A percentile compares a stretch with the other conserved stretches of the same genome.
Conservation (phyloP, 2,329 filamentous ascomycete species). For the Aplosporella prunicola region DNA sequence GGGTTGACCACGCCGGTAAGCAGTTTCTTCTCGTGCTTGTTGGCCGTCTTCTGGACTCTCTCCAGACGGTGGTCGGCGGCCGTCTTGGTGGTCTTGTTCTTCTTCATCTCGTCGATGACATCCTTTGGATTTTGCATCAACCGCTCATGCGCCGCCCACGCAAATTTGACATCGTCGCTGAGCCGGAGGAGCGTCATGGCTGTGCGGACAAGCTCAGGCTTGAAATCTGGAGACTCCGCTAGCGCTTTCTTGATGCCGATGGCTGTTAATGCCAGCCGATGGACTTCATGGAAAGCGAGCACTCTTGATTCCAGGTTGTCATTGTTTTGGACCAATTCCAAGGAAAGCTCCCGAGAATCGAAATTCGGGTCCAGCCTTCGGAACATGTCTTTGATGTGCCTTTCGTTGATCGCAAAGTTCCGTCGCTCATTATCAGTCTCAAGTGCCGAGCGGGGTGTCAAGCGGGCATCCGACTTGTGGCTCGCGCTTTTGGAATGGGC, state of each 20-base stretch:
- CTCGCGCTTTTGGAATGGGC: too few species aligned
- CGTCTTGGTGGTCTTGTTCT: constrained; percentile 13
- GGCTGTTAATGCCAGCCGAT: constrained; percentile 47
- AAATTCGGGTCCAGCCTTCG: constrained; percentile 31
- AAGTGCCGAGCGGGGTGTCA: too few species aligned
- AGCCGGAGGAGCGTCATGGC: constrained; percentile 34
- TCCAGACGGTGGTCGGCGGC: constrained; percentile 23
- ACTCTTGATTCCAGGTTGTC: constrained; percentile 35
- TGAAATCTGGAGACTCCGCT: not conserved
- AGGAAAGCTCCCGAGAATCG: not conserved
- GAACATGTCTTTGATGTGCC: constrained; percentile 57
- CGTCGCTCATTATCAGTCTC: constrained; percentile 5
- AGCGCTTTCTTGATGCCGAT: constrained; percentile 33
- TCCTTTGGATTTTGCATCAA: constrained; percentile 26
- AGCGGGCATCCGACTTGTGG: not conserved
- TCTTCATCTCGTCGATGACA: constrained; percentile 13
- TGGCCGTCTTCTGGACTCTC: constrained; percentile 27
- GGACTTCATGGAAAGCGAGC: constrained; percentile 51
- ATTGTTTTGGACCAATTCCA: constrained; percentile 10
- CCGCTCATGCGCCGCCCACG: constrained; percentile 33
- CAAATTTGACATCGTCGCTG: constrained; percentile 41
- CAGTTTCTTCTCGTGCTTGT: constrained; percentile 73
- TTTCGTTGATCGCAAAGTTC: constrained; percentile 48
- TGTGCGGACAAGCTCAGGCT: constrained; percentile 27
- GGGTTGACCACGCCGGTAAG: constrained; percentile 74